phyloP scores from a whole-genome alignment of 495 filamentous ascomycete species.

The Xylaria bambusicola region DNA sequence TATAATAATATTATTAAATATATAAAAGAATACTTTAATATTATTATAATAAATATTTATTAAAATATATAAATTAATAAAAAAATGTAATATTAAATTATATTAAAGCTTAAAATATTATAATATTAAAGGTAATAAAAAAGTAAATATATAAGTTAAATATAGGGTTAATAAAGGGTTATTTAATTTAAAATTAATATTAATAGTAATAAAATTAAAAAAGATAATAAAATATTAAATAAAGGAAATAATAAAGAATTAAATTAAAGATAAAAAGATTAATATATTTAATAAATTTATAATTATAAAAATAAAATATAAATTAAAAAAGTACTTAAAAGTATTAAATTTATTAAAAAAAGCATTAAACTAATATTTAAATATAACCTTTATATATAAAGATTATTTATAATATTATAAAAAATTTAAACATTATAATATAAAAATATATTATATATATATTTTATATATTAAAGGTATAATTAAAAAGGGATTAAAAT shows the following conservation, averaged over 20 bases:
- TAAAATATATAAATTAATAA: constrained; percentile 21
- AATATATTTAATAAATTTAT: constrained; percentile 14
- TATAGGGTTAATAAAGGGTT: background rate
- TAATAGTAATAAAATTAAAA: background rate
- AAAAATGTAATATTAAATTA: constrained; percentile 19
- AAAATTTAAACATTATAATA: constrained; percentile 21
- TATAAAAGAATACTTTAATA: constrained; percentile 17
- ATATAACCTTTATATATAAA: constrained; percentile 19
- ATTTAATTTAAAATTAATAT: background rate
- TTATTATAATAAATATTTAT: constrained; percentile 27
- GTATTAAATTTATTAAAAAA: constrained; percentile 15
- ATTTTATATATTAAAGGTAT: constrained; percentile 9
- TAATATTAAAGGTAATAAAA: constrained; percentile 15
- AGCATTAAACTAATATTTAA: constrained; percentile 21
- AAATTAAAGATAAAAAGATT: background rate
- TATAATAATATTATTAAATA: constrained; percentile 17
- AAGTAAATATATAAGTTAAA: constrained; percentile 2
- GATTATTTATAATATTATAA: constrained; percentile 15
- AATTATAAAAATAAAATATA: background rate
- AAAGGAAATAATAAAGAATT: constrained; percentile 2
- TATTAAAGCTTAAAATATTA: constrained; percentile 20
- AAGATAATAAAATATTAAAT: background rate
- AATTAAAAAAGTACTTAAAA: constrained; percentile 13
- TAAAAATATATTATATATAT: constrained; percentile 18
- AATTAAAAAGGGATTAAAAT: background rate